Conservation (phyloP, 192 early-diverging fungal species). For the Coemansia sp. region DNA sequence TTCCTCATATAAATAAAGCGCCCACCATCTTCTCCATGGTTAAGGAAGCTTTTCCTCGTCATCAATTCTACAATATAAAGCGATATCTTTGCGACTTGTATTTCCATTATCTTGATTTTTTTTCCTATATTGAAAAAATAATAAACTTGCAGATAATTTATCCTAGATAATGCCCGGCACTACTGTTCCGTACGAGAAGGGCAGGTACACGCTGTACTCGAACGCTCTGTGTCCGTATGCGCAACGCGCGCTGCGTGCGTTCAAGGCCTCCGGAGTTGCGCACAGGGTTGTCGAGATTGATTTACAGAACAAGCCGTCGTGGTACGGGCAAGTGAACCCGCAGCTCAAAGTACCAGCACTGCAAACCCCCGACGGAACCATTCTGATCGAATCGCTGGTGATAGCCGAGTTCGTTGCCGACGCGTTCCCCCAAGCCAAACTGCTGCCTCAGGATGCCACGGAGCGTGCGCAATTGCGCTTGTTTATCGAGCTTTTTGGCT, state of each 20-base stretch:
- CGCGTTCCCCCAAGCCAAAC: constrained; percentile 58
- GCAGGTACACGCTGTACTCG: constrained; percentile 60
- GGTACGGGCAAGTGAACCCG: constrained; percentile 67
- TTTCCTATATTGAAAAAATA: background rate
- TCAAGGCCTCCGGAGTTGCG: constrained; percentile 57
- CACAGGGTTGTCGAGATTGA: constrained; percentile 65
- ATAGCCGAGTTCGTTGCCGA: constrained; percentile 68
- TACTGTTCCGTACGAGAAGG: constrained; percentile 29
- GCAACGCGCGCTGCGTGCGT: constrained; percentile 64
- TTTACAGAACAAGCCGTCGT: constrained; percentile 62
- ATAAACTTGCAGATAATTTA: no score
- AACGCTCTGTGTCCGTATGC: constrained; percentile 65
- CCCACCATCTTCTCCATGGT: no score
- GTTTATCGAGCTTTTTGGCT: constrained; percentile 32
- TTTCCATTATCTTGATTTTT: background rate
- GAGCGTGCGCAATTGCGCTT: constrained; percentile 49
- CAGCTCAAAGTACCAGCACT: constrained; percentile 70
- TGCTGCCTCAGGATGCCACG: constrained; percentile 16
- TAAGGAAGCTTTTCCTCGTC: no score
- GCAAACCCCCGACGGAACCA: constrained; percentile 52
- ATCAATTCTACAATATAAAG: no score
- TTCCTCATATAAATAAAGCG: no score
- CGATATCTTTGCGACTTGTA: no score
- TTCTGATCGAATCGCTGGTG: constrained; percentile 67
- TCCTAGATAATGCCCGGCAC: constrained; percentile 15